Evolutionary conservation across 2,329 filamentous ascomycete genomes (phyloP).

Genomic region (Ceratocystiopsis brevicomis): DNA sequence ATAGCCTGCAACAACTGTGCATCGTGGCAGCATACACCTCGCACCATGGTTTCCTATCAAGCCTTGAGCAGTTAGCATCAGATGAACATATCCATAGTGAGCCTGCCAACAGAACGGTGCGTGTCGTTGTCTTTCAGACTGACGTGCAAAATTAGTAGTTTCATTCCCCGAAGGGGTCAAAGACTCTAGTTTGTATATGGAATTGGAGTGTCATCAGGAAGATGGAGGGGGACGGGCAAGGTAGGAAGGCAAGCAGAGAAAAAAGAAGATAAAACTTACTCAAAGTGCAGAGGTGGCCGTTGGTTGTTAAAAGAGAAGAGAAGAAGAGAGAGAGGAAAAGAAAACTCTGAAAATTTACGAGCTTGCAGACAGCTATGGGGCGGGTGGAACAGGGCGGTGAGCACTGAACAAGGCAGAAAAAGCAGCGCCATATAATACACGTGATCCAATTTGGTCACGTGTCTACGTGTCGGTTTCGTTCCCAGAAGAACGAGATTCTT

Average conservation of each 20-base stretch:
- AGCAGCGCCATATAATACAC: neutral
- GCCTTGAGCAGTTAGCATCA: neutral
- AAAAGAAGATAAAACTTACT: slow-evolving; percentile 1
- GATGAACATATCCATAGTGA: neutral
- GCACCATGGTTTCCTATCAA: neutral
- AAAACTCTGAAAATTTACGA: slow-evolving; percentile 10
- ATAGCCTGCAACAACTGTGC: too few relatives aligned
- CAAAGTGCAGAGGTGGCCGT: too few relatives aligned
- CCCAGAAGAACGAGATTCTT: neutral
- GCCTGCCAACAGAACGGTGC: neutral
- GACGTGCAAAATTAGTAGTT: slow-evolving; percentile 72
- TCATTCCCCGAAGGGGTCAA: slow-evolving; percentile 65
- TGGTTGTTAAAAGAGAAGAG: neutral
- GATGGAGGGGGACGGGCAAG: slow-evolving; percentile 9
- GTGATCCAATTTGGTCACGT: slow-evolving; percentile 11
- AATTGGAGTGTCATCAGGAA: slow-evolving; percentile 67
- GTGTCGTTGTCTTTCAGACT: slow-evolving; percentile 48
- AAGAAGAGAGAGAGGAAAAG: slow-evolving; percentile 1
- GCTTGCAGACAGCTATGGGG: slow-evolving; percentile 1
- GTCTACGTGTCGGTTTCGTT: slow-evolving; percentile 15
- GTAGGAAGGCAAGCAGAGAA: slow-evolving; percentile 4
- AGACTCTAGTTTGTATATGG: slow-evolving; percentile 98
- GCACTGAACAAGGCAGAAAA: neutral
- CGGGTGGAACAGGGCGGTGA: neutral
- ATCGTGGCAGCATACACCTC: too few relatives aligned